Evolutionary conservation across 306 rosid species (phyloP).

Genomic region (Casuarina cunninghamiana): DNA sequence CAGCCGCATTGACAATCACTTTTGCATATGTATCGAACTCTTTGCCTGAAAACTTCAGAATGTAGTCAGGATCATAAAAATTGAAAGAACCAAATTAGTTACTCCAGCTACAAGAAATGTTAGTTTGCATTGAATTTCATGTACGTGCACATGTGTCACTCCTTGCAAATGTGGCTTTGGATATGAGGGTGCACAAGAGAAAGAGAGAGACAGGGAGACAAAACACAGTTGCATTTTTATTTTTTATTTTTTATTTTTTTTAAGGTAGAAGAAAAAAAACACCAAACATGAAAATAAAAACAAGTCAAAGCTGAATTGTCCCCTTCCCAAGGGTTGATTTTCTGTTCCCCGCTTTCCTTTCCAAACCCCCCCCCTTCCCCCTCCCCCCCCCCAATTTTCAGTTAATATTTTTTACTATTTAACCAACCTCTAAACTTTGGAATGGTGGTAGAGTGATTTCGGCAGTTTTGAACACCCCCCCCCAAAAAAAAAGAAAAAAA

Average conservation of each 20-base stretch:
- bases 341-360: not conserved
- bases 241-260: too few species aligned
- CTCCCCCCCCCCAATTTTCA: too few species aligned
- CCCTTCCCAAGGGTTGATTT: not conserved
- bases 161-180: not conserved
- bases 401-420: too few species aligned
- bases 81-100: slow-evolving; percentile 1
- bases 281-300: not conserved
- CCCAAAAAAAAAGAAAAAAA: not conserved
- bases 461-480: too few species aligned
- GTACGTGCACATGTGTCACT: not conserved
- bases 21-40: slow-evolving; percentile 95
- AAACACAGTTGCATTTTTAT: not conserved
- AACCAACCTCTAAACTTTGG: too few species aligned
- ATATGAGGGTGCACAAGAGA: not conserved
- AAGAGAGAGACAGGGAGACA: not conserved
- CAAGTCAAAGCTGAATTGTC: not conserved
- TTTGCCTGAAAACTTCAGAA: slow-evolving; percentile 51
- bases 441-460: too few species aligned
- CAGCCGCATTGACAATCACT: slow-evolving; percentile 94
- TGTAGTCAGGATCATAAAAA: slow-evolving; percentile 35
- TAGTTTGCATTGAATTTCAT: not conserved
- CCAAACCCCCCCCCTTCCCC: too few species aligned
- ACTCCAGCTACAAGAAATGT: slow-evolving; percentile 6
- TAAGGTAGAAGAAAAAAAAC: not conserved